Conservation (phyloP, 495 filamentous ascomycete genomes). For the Entonaema liquescens region DNA sequence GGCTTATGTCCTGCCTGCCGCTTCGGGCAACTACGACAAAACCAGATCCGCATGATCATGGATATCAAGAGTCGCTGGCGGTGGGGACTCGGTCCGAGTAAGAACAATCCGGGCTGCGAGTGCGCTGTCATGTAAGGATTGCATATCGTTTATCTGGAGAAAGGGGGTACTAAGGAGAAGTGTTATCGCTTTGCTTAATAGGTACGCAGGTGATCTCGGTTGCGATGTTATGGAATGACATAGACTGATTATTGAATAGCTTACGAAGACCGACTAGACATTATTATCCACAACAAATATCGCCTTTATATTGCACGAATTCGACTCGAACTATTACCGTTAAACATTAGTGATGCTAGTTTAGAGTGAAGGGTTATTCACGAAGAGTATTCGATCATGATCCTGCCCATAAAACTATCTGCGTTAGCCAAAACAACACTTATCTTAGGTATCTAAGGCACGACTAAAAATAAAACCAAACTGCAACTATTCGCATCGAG, state of each 20-base stretch:
- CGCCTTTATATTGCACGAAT: not conserved
- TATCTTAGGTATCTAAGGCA: not conserved
- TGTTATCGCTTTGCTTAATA: not conserved
- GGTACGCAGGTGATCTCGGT: not conserved
- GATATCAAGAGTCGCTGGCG: constrained; percentile 42
- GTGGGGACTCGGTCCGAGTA: constrained; percentile 51
- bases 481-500: not conserved
- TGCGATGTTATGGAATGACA: not conserved
- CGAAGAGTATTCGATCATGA: not conserved
- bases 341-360: not conserved
- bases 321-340: not conserved
- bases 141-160: not conserved
- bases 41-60: constrained; percentile 48
- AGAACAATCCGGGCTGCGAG: constrained; percentile 49
- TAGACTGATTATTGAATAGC: not conserved
- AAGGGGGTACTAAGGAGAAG: not conserved
- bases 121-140: constrained; percentile 50
- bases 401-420: not conserved
- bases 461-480: not conserved
- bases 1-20: constrained; percentile 40
- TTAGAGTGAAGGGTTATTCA: not conserved
- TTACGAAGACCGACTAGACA: not conserved
- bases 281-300: not conserved
- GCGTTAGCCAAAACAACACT: not conserved
- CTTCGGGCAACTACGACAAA: constrained; percentile 48